These are phyloP conservation scores for Torulaspora delbrueckii DNA, from an alignment of 805 yeast species.

Conservation along the genomic window DNA sequence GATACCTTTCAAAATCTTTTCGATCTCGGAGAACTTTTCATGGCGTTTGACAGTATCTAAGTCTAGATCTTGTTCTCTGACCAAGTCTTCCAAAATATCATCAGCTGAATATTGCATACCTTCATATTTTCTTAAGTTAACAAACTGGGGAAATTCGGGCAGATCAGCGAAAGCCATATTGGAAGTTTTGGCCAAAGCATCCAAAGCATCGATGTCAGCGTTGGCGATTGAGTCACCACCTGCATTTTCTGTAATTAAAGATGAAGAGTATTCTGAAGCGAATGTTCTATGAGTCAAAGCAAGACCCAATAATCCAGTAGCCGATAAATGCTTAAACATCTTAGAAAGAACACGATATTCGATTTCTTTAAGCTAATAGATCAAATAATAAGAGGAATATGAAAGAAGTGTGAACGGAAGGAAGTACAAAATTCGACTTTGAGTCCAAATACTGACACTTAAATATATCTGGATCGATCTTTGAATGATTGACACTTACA, in stretches of 20 bases:
- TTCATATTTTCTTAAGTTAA: constrained; percentile 23
- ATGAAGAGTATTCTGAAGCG: constrained; percentile 4
- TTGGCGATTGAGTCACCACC: constrained; percentile 21
- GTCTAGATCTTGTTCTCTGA: constrained; percentile 5
- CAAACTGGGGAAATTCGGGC: constrained; percentile 29
- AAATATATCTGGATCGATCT: not conserved
- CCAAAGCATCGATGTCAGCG: constrained; percentile 20
- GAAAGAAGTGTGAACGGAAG: not conserved
- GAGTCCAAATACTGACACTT: not conserved
- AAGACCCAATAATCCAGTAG: constrained; percentile 2
- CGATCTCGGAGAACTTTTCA: constrained; percentile 12
- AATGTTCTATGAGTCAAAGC: constrained; percentile 1
- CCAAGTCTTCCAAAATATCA: constrained; percentile 10
- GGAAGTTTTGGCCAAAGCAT: constrained; percentile 20
- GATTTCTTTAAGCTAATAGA: not conserved
- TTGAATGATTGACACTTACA: not conserved
- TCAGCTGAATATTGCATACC: constrained; percentile 9
- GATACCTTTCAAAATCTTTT: constrained; percentile 13
- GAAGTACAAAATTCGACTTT: not conserved
- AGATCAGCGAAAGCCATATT: constrained; percentile 28
- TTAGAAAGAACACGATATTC: not conserved
- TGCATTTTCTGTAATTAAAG: constrained; percentile 18
- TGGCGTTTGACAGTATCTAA: constrained; percentile 6
- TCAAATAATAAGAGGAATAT: not conserved
- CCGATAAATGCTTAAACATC: constrained; percentile 5